A percentile compares a stretch with the other conserved stretches of the same genome.
phyloP scores from a whole-genome alignment of 2,329 filamentous ascomycete species.

The Falciphora oryzae region DNA sequence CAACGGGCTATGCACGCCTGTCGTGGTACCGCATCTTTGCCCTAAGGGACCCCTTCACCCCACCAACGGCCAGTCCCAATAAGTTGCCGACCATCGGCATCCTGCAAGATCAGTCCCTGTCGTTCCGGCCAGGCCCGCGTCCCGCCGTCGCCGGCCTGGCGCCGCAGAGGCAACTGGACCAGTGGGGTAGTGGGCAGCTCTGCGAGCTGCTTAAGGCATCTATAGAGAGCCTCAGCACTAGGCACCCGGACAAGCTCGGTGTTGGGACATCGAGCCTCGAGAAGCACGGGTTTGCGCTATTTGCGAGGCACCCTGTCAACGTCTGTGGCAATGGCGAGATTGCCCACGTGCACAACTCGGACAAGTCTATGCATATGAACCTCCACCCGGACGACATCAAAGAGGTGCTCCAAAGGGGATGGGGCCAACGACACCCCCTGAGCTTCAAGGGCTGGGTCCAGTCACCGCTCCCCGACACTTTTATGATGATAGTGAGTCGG shows the following conservation, averaged over 20 bases:
- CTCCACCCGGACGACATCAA: conserved; percentile 74
- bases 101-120: conserved; percentile 45
- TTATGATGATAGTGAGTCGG: conserved; percentile 58
- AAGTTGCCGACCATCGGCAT: conserved; percentile 53
- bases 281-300: conserved; percentile 74
- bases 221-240: conserved; percentile 42
- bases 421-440: conserved; percentile 68
- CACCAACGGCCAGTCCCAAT: conserved; percentile 45
- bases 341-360: conserved; percentile 71
- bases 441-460: conserved; percentile 61
- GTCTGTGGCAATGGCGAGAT: conserved; percentile 75
- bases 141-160: conserved; percentile 70
- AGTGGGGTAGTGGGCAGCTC: conserved; percentile 49
- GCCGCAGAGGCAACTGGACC: conserved; percentile 72
- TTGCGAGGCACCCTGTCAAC: conserved; percentile 59
- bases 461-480: conserved; percentile 66
- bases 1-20: conserved; percentile 66
- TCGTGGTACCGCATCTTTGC: conserved; percentile 67
- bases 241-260: conserved; percentile 41
- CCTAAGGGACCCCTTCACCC: conserved; percentile 62
- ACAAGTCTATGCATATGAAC: conserved; percentile 72
- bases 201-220: conserved; percentile 49
- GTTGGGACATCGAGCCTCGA: conserved; percentile 72
- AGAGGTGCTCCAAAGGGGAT: conserved; percentile 66
- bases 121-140: conserved; percentile 55